Conservation (phyloP, 2,329 filamentous ascomycete species). For the Byssothecium circinans region DNA sequence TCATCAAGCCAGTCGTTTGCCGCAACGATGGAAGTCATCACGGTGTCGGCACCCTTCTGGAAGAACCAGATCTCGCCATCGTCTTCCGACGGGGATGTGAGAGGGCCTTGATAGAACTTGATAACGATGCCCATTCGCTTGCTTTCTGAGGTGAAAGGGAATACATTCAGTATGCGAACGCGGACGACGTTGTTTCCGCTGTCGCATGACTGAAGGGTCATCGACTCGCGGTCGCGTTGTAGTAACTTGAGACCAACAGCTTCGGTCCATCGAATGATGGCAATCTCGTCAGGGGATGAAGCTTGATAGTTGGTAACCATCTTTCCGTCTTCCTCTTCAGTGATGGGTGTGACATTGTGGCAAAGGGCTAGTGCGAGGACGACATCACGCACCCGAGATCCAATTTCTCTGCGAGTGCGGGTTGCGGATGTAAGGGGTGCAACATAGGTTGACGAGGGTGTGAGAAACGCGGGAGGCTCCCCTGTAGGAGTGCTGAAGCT, state of each 20-base stretch:
- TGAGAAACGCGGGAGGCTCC: conserved; percentile 58
- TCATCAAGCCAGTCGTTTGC: conserved; percentile 99
- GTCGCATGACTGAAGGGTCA: conserved; percentile 76
- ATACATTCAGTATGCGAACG: conserved; percentile 88
- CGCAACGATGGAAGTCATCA: conserved; percentile 94
- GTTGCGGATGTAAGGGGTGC: conserved; percentile 67
- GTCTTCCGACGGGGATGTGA: conserved; percentile 50
- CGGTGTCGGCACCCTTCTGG: conserved; percentile 96
- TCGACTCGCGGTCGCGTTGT: conserved; percentile 83
- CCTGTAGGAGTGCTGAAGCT: conserved; percentile 63
- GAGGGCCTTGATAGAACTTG: conserved; percentile 63
- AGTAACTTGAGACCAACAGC: conserved; percentile 82
- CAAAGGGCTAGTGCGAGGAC: conserved; percentile 90
- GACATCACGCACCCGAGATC: conserved; percentile 87
- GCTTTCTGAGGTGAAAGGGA: conserved; percentile 96
- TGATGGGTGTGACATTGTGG: conserved; percentile 94
- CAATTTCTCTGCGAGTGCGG: conserved; percentile 88
- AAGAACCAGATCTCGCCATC: conserved; percentile 94
- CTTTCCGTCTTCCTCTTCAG: conserved; percentile 78
- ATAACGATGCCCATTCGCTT: conserved; percentile 98
- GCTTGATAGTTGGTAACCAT: conserved; percentile 87
- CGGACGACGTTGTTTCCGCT: conserved; percentile 75
- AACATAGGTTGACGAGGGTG: conserved; percentile 71
- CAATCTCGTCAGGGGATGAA: conserved; percentile 96
- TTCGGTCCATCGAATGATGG: conserved; percentile 95